Evolutionary conservation across 768 basidiomycete genomes (phyloP).

Genomic region (Fibroporia radiculosa): DNA sequence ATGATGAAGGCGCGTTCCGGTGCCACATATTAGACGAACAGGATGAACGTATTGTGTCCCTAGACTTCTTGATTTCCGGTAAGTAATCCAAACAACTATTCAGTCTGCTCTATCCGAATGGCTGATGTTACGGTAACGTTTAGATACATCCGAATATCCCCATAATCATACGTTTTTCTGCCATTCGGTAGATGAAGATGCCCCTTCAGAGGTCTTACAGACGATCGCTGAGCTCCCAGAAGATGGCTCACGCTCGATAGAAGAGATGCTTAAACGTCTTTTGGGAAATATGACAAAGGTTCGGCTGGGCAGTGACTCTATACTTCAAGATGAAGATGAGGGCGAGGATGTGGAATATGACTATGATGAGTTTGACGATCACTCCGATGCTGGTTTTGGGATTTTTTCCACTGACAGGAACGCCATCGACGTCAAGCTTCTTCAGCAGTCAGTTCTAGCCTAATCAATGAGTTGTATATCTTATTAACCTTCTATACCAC

Average conservation of each 20-base stretch:
- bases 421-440: constrained; percentile 6
- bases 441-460: constrained; percentile 14
- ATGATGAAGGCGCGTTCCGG: constrained; percentile 62
- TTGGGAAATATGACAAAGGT: constrained; percentile 22
- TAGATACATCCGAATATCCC: constrained; percentile 66
- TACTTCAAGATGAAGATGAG: constrained; percentile 20
- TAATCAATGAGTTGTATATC: background rate
- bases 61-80: constrained; percentile 47
- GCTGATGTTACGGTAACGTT: background rate
- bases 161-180: constrained; percentile 48
- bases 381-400: constrained; percentile 26
- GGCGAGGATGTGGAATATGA: constrained; percentile 32
- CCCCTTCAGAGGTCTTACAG: constrained; percentile 31
- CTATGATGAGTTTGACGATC: constrained; percentile 22
- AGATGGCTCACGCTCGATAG: constrained; percentile 34
- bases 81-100: constrained; percentile 8
- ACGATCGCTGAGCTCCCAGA: constrained; percentile 40
- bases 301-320: constrained; percentile 7
- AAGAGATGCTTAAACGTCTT: constrained; percentile 37
- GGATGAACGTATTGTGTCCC: constrained; percentile 26
- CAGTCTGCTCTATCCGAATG: background rate
- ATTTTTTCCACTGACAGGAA: constrained; percentile 3
- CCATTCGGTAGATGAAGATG: constrained; percentile 39
- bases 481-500: constrained; percentile 6
- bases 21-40: constrained; percentile 32